These are phyloP conservation scores for Phalaenopsis aphrodite DNA, from an alignment of 106 monocot species.

Conservation along the genomic window DNA sequence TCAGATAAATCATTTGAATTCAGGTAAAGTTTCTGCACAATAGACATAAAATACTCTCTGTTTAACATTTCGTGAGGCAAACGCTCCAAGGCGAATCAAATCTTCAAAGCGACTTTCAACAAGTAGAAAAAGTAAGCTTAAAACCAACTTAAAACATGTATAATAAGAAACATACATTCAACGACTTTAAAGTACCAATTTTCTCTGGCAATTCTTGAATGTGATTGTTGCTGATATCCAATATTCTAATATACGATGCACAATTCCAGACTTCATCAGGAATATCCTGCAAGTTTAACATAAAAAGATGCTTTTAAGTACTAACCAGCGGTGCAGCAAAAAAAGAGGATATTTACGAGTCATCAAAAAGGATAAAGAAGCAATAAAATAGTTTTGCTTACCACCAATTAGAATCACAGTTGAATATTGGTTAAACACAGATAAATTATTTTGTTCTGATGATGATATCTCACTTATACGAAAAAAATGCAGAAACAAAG, in stretches of 20 bases:
- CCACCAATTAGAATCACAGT: not conserved
- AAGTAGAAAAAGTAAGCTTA: not conserved
- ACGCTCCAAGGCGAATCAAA: not conserved
- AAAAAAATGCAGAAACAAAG: no score
- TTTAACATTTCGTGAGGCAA: not conserved
- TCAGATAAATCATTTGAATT: constrained; percentile 67
- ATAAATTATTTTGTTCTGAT: not conserved
- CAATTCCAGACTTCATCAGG: constrained; percentile 90
- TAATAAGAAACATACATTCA: constrained; percentile 41
- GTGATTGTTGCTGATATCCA: constrained; percentile 68
- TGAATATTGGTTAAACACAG: not conserved
- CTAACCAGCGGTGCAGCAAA: no score
- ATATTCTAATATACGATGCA: constrained; percentile 45
- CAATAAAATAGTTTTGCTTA: no score
- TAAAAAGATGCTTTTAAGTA: not conserved
- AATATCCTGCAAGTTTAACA: constrained; percentile 41
- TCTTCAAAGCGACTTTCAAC: constrained; percentile 2
- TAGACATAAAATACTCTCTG: not conserved
- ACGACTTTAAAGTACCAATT: constrained; percentile 40
- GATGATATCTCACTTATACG: not conserved
- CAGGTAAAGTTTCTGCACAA: constrained; percentile 72
- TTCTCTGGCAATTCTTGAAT: constrained; percentile 58
- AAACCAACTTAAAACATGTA: not conserved
- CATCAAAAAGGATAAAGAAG: no score
- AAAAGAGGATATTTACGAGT: no score